A percentile compares a stretch with the other conserved stretches of the same genome.
Evolutionary conservation across 495 filamentous ascomycete species (phyloP).

Genomic region (Friedmanniomyces endolithicus): DNA sequence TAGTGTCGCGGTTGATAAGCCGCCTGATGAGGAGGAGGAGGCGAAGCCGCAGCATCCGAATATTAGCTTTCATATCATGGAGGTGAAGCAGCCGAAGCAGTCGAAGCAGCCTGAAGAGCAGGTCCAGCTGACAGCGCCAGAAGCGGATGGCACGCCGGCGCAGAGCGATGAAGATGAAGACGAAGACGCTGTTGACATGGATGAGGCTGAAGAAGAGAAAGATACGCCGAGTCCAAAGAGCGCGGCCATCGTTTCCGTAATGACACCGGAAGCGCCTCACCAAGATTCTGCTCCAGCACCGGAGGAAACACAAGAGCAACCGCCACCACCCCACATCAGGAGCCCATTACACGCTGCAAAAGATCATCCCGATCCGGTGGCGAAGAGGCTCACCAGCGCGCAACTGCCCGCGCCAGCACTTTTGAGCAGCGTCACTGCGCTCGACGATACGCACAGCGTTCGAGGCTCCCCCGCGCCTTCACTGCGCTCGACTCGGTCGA

Average conservation of each 20-base stretch:
- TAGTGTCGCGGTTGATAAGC: conserved; percentile 12
- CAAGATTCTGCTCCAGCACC: neutral
- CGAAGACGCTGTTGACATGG: neutral
- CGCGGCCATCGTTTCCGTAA: neutral
- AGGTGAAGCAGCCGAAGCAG: neutral
- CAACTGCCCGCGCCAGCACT: conserved; percentile 14
- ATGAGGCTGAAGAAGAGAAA: neutral
- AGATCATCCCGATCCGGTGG: conserved; percentile 9
- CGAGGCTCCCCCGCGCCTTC: conserved; percentile 13
- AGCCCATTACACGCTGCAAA: conserved; percentile 11
- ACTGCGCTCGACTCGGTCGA: conserved; percentile 7
- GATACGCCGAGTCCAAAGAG: neutral
- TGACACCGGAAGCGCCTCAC: neutral
- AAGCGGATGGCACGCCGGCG: conserved; percentile 11
- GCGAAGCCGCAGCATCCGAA: conserved; percentile 1
- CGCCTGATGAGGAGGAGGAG: conserved; percentile 1
- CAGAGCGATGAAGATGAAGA: conserved; percentile 4
- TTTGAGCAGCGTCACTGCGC: conserved; percentile 14
- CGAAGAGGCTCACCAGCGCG: conserved; percentile 3
- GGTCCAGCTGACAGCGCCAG: neutral
- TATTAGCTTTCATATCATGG: neutral
- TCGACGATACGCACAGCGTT: conserved; percentile 8
- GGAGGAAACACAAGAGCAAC: neutral
- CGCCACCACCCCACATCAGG: neutral
- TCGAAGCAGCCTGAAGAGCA: neutral